Conservation (phyloP, 441 rosid species). For the Sinapis alba region DNA sequence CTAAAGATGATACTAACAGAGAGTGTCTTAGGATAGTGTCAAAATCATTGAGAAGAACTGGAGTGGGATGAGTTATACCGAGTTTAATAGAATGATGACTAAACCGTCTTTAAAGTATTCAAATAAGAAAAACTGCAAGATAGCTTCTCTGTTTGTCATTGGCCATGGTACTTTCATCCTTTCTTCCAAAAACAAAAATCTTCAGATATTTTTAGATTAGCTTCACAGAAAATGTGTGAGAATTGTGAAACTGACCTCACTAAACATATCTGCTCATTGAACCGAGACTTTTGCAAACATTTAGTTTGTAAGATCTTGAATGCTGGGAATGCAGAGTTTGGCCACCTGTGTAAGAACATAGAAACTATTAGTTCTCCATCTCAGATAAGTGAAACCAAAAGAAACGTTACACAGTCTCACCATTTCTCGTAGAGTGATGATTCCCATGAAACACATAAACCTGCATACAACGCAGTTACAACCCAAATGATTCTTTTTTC, state of each 20-base stretch:
- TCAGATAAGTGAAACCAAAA: not conserved
- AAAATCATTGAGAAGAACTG: conserved; percentile 4
- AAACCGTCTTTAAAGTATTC: conserved; percentile 81
- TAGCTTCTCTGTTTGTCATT: conserved; percentile 68
- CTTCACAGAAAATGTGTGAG: not conserved
- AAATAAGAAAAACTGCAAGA: conserved; percentile 64
- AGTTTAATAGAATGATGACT: conserved; percentile 57
- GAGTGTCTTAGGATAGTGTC: not conserved
- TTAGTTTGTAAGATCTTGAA: conserved; percentile 58
- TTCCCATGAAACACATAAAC: conserved; percentile 89
- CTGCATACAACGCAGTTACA: conserved; percentile 46
- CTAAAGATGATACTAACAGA: conserved; percentile 44
- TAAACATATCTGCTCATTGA: conserved; percentile 76
- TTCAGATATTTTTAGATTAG: conserved; percentile 12
- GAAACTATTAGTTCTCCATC: not conserved
- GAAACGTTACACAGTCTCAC: conserved; percentile 40
- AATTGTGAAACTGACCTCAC: conserved; percentile 27
- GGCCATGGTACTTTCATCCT: conserved; percentile 98
- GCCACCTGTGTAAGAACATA: conserved; percentile 80
- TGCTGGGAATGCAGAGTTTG: conserved; percentile 67
- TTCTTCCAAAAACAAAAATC: conserved; percentile 41
- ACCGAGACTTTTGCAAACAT: conserved; percentile 62
- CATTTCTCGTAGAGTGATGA: conserved; percentile 74
- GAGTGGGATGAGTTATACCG: conserved; percentile 55
- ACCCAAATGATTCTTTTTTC: conserved; percentile 1